Percentiles rank a stretch among this genome's conserved stretches.
Conservation (phyloP, 2,329 filamentous ascomycete genomes). For the Apiospora marii region DNA sequence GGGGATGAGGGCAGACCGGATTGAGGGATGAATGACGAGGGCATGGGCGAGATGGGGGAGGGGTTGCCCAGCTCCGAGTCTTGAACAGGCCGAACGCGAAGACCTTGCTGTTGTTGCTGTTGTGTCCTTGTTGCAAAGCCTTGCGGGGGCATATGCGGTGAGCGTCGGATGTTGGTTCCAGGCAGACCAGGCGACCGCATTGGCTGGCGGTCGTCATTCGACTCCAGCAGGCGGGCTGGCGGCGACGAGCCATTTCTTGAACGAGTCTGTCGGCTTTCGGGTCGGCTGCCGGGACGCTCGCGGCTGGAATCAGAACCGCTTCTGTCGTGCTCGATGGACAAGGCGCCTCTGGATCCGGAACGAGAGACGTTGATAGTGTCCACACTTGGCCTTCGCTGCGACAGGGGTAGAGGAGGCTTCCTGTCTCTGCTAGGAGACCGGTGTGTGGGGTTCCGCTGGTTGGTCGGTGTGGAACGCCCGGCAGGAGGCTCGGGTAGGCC, state of each 20-base stretch:
- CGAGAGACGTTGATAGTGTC: slow-evolving; percentile 44
- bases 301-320: slow-evolving; percentile 64
- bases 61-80: slow-evolving; percentile 50
- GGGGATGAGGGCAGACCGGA: slow-evolving; percentile 42
- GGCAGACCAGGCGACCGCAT: slow-evolving; percentile 56
- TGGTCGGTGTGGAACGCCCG: slow-evolving; percentile 33
- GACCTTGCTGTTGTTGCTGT: slow-evolving; percentile 37
- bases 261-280: slow-evolving; percentile 37
- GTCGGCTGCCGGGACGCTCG: slow-evolving; percentile 49
- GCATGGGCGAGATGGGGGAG: slow-evolving; percentile 55
- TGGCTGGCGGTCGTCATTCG: slow-evolving; percentile 41
- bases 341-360: slow-evolving; percentile 32
- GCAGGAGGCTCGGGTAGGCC: slow-evolving; percentile 33
- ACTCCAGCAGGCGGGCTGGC: slow-evolving; percentile 46
- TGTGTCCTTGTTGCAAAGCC: slow-evolving; percentile 41
- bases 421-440: slow-evolving; percentile 54
- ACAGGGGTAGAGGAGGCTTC: slow-evolving; percentile 53
- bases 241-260: slow-evolving; percentile 48
- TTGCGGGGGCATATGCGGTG: slow-evolving; percentile 57
- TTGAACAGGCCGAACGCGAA: slow-evolving; percentile 30
- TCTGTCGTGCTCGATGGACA: slow-evolving; percentile 54
- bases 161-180: slow-evolving; percentile 56
- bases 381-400: slow-evolving; percentile 54
- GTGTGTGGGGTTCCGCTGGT: slow-evolving; percentile 39
- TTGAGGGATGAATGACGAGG: slow-evolving; percentile 44